Evolutionary conservation across 2,329 filamentous ascomycete species (phyloP), one percentile per base, ranked within the genome.

Genomic region (Colletotrichum simmondsii): DNA sequence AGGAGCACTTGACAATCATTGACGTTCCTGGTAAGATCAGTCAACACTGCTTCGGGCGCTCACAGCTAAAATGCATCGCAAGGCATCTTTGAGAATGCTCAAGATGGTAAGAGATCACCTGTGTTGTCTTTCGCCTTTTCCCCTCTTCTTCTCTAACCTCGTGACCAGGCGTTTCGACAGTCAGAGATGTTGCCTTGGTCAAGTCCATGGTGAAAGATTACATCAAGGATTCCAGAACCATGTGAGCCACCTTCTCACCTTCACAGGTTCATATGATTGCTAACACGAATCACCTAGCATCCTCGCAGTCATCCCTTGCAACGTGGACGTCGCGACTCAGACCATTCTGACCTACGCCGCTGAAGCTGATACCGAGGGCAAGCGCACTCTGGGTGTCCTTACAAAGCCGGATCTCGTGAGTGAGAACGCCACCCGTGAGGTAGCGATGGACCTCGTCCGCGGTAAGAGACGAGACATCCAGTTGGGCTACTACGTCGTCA

Each of bases 341-440:
- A 82, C 83, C 56, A 84, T 85, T 7, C 65, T 86, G 1, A 79
- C 79, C 0, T 77, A 80, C 2, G 83, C 84, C 0, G 78, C 81
- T 2, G 78, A 80, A 0, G 80, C 71, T 0, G 87, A 89, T 14
- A 81, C 83, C 0, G 67, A 80, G 0, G 86, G 86, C 0, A 73
- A 78, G 4, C 75, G 87, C 0, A 89, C 86, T 0, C 77, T 89
- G 8, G 85, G 84, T 0, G 80, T 88, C 3, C 77, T 88, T 1
- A 88, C 86, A 0, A 87, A 88, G 73, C 83, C 85, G 0, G 85
- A 88, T 66, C 78, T 84, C 0, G 80, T 86, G 53, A 32, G 49
- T 4, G 77, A 79, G 53, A 57, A 59, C 0, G 77, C 74, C 14
- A 77, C 72, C 0, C 72, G 77, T 1, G 65, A 64, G 4, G 72